Conservation (phyloP, 768 basidiomycete genomes). For the Boletus vinaceobasis region DNA sequence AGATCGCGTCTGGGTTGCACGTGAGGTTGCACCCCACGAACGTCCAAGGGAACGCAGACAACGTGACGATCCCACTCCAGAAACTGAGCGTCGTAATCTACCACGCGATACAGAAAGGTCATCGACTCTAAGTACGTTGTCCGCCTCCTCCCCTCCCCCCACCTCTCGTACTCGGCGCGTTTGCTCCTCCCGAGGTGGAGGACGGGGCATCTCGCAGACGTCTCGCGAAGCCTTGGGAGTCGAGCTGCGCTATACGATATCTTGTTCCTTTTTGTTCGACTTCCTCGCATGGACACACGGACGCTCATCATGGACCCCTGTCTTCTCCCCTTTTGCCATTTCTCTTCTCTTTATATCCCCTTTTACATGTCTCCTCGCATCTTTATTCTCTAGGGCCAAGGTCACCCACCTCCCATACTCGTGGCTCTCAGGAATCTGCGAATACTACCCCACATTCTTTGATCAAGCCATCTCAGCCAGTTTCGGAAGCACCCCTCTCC, state of each 20-base stretch:
- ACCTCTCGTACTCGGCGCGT: constrained; percentile 35
- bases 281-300: constrained; percentile 39
- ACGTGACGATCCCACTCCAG: constrained; percentile 20
- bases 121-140: constrained; percentile 46
- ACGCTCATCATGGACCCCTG: constrained; percentile 40
- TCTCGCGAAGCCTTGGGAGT: constrained; percentile 48
- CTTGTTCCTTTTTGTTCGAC: constrained; percentile 37
- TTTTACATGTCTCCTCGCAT: constrained; percentile 28
- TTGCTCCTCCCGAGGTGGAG: constrained; percentile 39
- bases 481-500: constrained; percentile 4
- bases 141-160: constrained; percentile 38
- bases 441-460: constrained; percentile 7
- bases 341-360: constrained; percentile 28
- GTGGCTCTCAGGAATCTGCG: constrained; percentile 27
- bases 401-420: constrained; percentile 35
- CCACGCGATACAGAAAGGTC: constrained; percentile 32
- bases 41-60: constrained; percentile 25
- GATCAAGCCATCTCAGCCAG: constrained; percentile 16
- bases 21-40: constrained; percentile 9
- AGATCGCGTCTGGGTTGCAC: constrained; percentile 27
- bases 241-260: constrained; percentile 32
- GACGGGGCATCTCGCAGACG: constrained; percentile 31
- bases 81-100: constrained; percentile 21
- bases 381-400: constrained; percentile 42
- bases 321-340: constrained; percentile 31